Evolutionary conservation across 495 filamentous ascomycete genomes (phyloP).

Genomic region (Hamigera avellanea): DNA sequence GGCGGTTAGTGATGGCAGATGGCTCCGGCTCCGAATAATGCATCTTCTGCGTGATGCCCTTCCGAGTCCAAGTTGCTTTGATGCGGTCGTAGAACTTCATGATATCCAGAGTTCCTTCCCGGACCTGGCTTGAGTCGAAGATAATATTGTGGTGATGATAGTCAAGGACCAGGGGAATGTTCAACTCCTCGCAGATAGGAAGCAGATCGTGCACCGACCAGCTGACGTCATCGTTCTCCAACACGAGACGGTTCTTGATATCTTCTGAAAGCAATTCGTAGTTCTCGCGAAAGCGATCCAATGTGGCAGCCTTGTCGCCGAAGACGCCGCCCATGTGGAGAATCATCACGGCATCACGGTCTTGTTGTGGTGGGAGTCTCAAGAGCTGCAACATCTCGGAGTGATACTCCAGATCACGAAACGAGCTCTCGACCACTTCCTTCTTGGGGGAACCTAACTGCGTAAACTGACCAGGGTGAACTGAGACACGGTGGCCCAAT

Average conservation of each 20-base stretch:
- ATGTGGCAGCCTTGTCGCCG: constrained; percentile 73
- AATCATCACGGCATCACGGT: constrained; percentile 90
- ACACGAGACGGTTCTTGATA: constrained; percentile 70
- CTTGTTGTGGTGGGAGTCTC: constrained; percentile 62
- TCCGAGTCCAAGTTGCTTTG: constrained; percentile 71
- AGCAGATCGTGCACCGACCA: constrained; percentile 89
- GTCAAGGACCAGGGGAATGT: constrained; percentile 87
- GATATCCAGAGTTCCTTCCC: constrained; percentile 83
- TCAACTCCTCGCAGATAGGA: constrained; percentile 82
- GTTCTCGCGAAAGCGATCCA: constrained; percentile 72
- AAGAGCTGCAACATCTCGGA: constrained; percentile 75
- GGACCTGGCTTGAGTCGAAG: constrained; percentile 57
- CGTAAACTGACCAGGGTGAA: constrained; percentile 89
- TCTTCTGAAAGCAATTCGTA: constrained; percentile 53
- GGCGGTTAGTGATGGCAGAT: constrained; percentile 59
- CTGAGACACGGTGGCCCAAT: constrained; percentile 76
- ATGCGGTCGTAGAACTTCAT: constrained; percentile 60
- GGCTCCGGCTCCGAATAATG: constrained; percentile 80
- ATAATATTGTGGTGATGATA: constrained; percentile 95
- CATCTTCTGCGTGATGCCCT: constrained; percentile 89
- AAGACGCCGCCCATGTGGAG: constrained; percentile 90
- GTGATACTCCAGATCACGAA: constrained; percentile 84
- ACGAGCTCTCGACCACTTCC: constrained; percentile 60
- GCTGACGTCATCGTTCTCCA: constrained; percentile 90
- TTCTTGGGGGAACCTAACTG: constrained; percentile 72